Conservation (phyloP, 352 stramenopile genomes). For the Aphanomyces euteiches region DNA sequence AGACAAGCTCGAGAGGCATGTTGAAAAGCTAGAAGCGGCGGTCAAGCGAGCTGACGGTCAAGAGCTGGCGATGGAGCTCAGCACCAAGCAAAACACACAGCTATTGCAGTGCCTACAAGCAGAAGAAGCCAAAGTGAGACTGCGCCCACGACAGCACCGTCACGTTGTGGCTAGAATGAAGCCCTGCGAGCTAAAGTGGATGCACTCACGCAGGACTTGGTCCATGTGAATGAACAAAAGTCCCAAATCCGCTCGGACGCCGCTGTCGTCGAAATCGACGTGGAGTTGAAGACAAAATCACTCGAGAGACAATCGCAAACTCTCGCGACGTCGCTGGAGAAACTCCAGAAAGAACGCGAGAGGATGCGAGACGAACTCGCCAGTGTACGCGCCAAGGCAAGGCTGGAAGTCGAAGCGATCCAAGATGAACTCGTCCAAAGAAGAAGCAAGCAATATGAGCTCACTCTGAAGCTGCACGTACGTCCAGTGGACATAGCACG, state of each 20-base stretch:
- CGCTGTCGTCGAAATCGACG: constrained; percentile 24
- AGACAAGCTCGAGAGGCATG: constrained; percentile 51
- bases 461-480: constrained; percentile 59
- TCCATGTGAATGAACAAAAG: constrained; percentile 7
- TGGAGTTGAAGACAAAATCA: constrained; percentile 22
- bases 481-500: background rate
- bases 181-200: constrained; percentile 19
- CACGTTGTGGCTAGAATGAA: constrained; percentile 8
- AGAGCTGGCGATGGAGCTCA: constrained; percentile 71
- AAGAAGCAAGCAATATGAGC: constrained; percentile 76
- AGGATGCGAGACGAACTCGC: constrained; percentile 40
- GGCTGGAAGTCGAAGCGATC: constrained; percentile 59
- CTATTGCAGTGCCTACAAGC: constrained; percentile 58
- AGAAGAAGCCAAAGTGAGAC: constrained; percentile 39
- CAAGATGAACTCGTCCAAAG: constrained; percentile 68
- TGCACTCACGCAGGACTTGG: constrained; percentile 9
- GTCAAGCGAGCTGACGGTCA: constrained; percentile 51
- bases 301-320: constrained; percentile 23
- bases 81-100: constrained; percentile 66
- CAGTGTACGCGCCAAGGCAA: constrained; percentile 41
- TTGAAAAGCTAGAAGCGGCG: constrained; percentile 52
- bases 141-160: background rate
- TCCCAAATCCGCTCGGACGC: constrained; percentile 14
- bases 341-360: constrained; percentile 25
- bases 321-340: constrained; percentile 16